A percentile compares a stretch with the other conserved stretches of the same genome.
phyloP scores from a whole-genome alignment of 1,284 basidiomycete species.

The Marasmius fiardii region DNA sequence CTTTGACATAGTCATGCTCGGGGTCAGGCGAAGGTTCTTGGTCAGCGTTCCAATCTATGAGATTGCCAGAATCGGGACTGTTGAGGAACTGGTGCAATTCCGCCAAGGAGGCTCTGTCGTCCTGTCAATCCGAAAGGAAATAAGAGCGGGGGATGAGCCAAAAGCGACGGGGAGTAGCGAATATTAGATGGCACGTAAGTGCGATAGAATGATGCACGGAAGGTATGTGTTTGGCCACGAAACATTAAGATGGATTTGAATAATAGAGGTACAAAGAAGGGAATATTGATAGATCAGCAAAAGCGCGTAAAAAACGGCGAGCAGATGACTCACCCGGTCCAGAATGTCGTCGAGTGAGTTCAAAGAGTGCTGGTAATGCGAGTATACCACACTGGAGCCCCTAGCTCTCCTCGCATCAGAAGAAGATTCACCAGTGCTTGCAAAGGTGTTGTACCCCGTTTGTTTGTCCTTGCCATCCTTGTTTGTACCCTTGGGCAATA shows the following conservation, averaged over 20 bases:
- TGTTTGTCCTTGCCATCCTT: conserved; percentile 21
- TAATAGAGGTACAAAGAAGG: no score
- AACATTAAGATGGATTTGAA: no score
- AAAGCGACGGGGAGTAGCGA: no score
- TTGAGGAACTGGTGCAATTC: conserved; percentile 71
- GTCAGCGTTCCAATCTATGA: conserved; percentile 3
- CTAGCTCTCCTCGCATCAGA: conserved; percentile 7
- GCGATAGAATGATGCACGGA: no score
- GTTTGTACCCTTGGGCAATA: conserved; percentile 36
- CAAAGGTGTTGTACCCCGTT: conserved; percentile 7
- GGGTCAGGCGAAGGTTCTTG: neutral
- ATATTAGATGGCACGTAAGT: no score
- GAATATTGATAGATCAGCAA: no score
- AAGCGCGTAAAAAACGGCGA: neutral
- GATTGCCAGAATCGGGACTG: conserved; percentile 24
- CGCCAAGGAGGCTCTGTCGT: conserved; percentile 67
- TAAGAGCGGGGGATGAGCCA: no score
- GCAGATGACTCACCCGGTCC: conserved; percentile 52
- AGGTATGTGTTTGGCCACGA: no score
- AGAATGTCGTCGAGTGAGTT: conserved; percentile 75
- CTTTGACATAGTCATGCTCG: neutral
- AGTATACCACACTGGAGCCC: conserved; percentile 51
- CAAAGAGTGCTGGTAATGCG: conserved; percentile 73
- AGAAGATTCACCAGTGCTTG: neutral
- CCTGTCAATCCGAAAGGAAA: conserved; percentile 36